Percentiles rank a stretch among this genome's conserved stretches.
Conservation (phyloP, 495 filamentous ascomycete genomes). For the Recurvomyces mirabilis region DNA sequence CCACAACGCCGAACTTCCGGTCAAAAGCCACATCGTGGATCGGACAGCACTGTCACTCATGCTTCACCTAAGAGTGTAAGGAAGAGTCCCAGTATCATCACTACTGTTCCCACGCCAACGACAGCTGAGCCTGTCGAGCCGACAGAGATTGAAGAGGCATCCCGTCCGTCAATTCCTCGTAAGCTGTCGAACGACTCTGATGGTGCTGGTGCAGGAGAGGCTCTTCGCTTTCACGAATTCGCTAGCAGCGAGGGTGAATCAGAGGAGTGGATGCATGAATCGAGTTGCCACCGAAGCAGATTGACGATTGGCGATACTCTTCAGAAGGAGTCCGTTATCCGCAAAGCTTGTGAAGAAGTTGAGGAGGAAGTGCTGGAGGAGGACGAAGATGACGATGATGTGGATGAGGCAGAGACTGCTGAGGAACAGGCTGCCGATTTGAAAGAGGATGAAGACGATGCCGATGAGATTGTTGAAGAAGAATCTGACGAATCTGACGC, state of each 20-base stretch:
- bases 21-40: slow-evolving; percentile 37
- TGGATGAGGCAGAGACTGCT: slow-evolving; percentile 25
- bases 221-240: slow-evolving; percentile 83
- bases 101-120: slow-evolving; percentile 15
- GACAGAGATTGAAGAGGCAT: no score
- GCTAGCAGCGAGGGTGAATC: slow-evolving; percentile 68
- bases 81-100: slow-evolving; percentile 14
- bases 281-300: slow-evolving; percentile 49
- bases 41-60: slow-evolving; percentile 37
- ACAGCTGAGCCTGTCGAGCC: no score
- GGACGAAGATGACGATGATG: slow-evolving; percentile 37
- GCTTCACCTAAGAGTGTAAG: slow-evolving; percentile 27
- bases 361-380: slow-evolving; percentile 67
- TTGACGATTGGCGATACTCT: slow-evolving; percentile 84
- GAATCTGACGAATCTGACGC: slow-evolving; percentile 55
- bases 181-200: slow-evolving; percentile 39
- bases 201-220: slow-evolving; percentile 53
- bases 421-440: slow-evolving; percentile 32
- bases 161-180: slow-evolving; percentile 21
- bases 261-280: slow-evolving; percentile 74
- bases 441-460: slow-evolving; percentile 43
- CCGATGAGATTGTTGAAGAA: slow-evolving; percentile 37
- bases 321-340: slow-evolving; percentile 78
- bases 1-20: slow-evolving; percentile 19
- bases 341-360: slow-evolving; percentile 77